Evolutionary conservation across 73 alveolate species (phyloP), one percentile per base, ranked within the genome.

Genomic region (Paramecium caudatum): DNA sequence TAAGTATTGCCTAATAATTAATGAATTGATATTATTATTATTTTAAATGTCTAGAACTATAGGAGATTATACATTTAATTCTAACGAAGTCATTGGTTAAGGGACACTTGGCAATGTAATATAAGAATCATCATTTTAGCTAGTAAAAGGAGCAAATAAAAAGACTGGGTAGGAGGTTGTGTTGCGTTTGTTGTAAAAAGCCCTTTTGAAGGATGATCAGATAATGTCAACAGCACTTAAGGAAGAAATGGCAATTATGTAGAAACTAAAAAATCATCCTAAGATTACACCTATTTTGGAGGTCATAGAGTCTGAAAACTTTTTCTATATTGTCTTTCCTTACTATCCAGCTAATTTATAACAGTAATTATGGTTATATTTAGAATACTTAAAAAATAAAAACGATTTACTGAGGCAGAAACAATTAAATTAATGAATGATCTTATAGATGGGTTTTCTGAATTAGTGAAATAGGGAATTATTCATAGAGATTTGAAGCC

Each of bases 401-500:
- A 23, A 23, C 23, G 30, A 21, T 55, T 55, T 8, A 16, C 80
- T 19, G 80, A 55, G 30, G 45, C 80, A 1, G 80, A 55, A 55
- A 55, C 80, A 5, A 55, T 55, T 23, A 55, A 55, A 55, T 43
- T 55, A 1, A 55, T 55, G 4, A 19, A 16, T 8, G 80, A 55
- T 55, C 45, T 55, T 3, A 55, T 55, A 10, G 80, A 55, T 19
- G 80, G 84, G 70, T 21, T 55, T 55, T 55, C 43, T 12, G 84
- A 50, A 17, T 43, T 86, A 21, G 27, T 41, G 17, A 78, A 41
- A 4, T 47, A 63, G 27, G 78, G 90, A 33, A 46, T 62, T 15
- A 78, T 86, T 32, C 90, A 86, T 86, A 70, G 93, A 62, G 93
- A 86, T 46, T 43, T 86, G 17, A 86, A 69, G 45, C 90, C 93